Conservation (phyloP, 495 filamentous ascomycete genomes). For the Xylaria castorea region DNA sequence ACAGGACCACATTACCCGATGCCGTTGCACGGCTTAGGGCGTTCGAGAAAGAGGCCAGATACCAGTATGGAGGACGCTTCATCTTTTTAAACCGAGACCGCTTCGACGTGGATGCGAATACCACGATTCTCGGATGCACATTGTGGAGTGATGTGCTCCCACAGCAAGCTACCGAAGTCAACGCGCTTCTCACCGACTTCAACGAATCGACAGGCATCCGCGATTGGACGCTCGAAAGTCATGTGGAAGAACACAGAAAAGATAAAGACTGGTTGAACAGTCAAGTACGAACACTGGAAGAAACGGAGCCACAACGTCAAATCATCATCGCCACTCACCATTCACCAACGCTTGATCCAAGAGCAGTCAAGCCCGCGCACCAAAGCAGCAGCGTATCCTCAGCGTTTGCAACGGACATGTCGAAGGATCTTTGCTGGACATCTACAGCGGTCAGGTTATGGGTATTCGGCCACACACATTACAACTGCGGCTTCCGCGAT, state of each 20-base stretch:
- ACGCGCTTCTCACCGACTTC: constrained; percentile 13
- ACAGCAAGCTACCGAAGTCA: not conserved
- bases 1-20: constrained; percentile 10
- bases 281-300: not conserved
- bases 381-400: not conserved
- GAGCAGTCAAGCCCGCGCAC: not conserved
- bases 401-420: constrained; percentile 10
- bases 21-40: constrained; percentile 10
- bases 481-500: constrained; percentile 11
- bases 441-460: not conserved
- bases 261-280: constrained; percentile 8
- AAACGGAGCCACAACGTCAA: not conserved
- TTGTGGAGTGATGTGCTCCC: not conserved
- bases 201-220: not conserved
- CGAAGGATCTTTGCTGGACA: not conserved
- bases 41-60: constrained; percentile 9
- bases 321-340: constrained; percentile 14
- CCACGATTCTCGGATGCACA: constrained; percentile 11
- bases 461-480: constrained; percentile 22
- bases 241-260: not conserved
- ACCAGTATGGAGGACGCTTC: not conserved
- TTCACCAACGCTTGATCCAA: not conserved
- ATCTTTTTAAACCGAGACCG: constrained; percentile 12
- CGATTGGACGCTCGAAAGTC: constrained; percentile 12
- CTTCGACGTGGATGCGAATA: not conserved